phyloP scores from a whole-genome alignment of 306 rosid species.

The Medicago truncatula region DNA sequence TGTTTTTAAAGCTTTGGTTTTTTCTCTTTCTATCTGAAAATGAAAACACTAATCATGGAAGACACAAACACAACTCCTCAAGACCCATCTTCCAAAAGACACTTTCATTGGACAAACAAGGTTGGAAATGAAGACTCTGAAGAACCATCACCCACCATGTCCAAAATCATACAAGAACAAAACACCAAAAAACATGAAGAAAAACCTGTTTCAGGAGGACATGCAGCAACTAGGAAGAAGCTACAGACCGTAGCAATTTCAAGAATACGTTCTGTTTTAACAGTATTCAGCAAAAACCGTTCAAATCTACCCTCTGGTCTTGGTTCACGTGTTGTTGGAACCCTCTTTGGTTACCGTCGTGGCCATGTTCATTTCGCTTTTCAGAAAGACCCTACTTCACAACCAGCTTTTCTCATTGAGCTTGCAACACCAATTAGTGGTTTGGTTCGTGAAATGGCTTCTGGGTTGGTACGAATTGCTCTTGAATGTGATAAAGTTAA shows the following conservation, averaged over 20 bases:
- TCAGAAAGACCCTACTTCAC: slow-evolving; percentile 77
- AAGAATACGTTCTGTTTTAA: slow-evolving; percentile 78
- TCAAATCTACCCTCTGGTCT: slow-evolving; percentile 62
- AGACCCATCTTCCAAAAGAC: slow-evolving; percentile 86
- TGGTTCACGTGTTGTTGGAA: slow-evolving; percentile 81
- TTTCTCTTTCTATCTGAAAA: slow-evolving; percentile 48
- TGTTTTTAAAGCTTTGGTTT: slow-evolving; percentile 40
- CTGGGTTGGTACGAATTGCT: slow-evolving; percentile 94
- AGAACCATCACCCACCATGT: slow-evolving; percentile 49
- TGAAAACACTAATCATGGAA: slow-evolving; percentile 57
- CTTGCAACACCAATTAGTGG: slow-evolving; percentile 92
- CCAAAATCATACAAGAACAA: slow-evolving; percentile 50
- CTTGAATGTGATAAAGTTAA: slow-evolving; percentile 83
- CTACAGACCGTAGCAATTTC: slow-evolving; percentile 75
- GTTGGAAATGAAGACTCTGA: slow-evolving; percentile 74
- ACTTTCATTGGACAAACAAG: slow-evolving; percentile 94
- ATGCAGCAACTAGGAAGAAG: slow-evolving; percentile 53
- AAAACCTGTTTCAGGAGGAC: slow-evolving; percentile 32
- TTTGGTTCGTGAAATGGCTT: slow-evolving; percentile 96
- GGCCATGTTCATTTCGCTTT: slow-evolving; percentile 94
- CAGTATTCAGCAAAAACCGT: slow-evolving; percentile 72
- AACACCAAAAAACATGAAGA: slow-evolving; percentile 31
- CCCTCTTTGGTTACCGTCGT: slow-evolving; percentile 87
- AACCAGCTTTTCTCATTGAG: slow-evolving; percentile 87
- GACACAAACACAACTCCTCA: slow-evolving; percentile 38